phyloP scores from a whole-genome alignment of 2,329 filamentous ascomycete genomes.

The Colletotrichum camelliae region DNA sequence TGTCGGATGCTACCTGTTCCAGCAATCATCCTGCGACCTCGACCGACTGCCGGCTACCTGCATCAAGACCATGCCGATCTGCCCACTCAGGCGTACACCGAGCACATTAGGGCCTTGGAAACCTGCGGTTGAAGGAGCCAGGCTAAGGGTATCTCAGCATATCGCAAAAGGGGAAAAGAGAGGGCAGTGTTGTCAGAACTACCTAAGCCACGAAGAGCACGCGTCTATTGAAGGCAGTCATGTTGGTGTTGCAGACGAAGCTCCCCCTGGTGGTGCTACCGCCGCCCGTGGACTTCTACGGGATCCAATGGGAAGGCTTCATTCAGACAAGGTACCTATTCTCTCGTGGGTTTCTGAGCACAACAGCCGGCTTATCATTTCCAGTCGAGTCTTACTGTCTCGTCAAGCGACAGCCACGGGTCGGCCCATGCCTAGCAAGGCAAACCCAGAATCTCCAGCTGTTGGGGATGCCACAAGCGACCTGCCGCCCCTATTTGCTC shows the following conservation, averaged over 20 bases:
- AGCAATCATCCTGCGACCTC: slow-evolving; percentile 7
- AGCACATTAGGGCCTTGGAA: slow-evolving; percentile 7
- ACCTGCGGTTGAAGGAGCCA: background rate
- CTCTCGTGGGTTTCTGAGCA: background rate
- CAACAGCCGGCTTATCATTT: background rate
- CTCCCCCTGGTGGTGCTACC: slow-evolving; percentile 8
- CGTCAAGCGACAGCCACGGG: slow-evolving; percentile 2
- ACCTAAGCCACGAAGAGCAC: background rate
- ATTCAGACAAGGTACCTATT: background rate
- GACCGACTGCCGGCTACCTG: slow-evolving; percentile 9
- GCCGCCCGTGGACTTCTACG: background rate
- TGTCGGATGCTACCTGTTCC: background rate
- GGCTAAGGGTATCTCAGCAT: background rate
- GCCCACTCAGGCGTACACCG: slow-evolving; percentile 9
- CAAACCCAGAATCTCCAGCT: background rate
- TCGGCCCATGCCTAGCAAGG: background rate
- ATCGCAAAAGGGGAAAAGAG: background rate
- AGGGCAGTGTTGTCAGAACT: background rate
- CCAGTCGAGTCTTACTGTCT: background rate
- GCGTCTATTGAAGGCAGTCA: background rate
- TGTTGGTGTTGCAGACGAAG: background rate
- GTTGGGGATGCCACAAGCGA: background rate
- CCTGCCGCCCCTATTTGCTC: background rate
- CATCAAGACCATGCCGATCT: slow-evolving; percentile 5
- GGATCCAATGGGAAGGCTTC: background rate